phyloP scores from a whole-genome alignment of 202 grass and related monocot genomes.

The Schoenoplectus tabernaemontani region DNA sequence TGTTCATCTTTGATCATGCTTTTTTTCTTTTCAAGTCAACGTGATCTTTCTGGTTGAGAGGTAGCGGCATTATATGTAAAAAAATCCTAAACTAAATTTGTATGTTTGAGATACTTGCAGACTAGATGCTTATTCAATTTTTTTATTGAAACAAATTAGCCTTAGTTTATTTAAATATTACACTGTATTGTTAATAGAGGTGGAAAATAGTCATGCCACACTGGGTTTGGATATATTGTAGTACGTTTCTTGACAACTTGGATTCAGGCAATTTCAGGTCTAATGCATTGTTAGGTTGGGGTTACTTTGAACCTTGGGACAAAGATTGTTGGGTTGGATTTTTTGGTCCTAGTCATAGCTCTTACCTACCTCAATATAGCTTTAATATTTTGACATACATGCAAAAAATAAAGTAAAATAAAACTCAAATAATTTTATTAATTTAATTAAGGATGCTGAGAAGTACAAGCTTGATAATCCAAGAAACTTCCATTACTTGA shows the following conservation, averaged over 20 bases:
- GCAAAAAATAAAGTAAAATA: not conserved
- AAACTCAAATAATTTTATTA: slow-evolving; percentile 17
- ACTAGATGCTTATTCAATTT: not conserved
- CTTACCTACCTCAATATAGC: not conserved
- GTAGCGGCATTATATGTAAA: not conserved
- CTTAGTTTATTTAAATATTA: not conserved
- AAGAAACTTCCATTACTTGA: slow-evolving; percentile 72
- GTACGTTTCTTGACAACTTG: not conserved
- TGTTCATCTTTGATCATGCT: slow-evolving; percentile 12
- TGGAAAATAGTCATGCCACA: not conserved
- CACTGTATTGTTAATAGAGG: not conserved
- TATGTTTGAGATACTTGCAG: not conserved
- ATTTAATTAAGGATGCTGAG: slow-evolving; percentile 43
- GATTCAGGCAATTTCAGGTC: not conserved
- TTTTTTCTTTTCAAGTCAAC: slow-evolving; percentile 12
- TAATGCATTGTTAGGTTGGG: not conserved
- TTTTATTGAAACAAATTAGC: not conserved
- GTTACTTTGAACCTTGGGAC: not conserved
- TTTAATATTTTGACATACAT: not conserved
- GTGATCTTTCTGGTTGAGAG: not conserved
- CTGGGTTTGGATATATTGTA: not conserved
- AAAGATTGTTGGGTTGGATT: not conserved
- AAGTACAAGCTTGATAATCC: slow-evolving; percentile 68
- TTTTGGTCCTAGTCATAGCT: not conserved
- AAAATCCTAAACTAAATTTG: not conserved